Base-by-base conservation (phyloP, 2,329 filamentous ascomycete species). In the Cladosporium halotolerans region DNA sequence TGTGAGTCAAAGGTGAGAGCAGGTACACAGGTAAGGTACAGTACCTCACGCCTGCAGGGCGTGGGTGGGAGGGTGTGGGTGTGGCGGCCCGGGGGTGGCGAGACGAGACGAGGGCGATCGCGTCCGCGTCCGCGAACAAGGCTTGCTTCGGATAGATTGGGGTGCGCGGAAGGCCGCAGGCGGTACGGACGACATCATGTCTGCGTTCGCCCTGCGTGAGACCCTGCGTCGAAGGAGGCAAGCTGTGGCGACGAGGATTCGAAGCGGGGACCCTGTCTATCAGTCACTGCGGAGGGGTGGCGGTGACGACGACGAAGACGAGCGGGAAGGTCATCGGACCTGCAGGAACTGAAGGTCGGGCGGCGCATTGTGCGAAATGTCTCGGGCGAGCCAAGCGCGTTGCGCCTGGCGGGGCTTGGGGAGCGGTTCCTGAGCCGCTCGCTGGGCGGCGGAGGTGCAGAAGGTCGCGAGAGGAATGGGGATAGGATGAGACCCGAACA, bases 351-450 rank as follows among this genome's bases (percentile, higher is more conserved):
- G 36, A 18, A 38, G 46, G 31, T 49, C 46, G 11, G 19, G 10
- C 28, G 23, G 13, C 33, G 9, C n/a, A 33, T 41, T 49, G 36
- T 49, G 34, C 34, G 34, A 32, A 51, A 39, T 51, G 48, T 51
- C 48, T 51, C 48, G 48, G 48, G 40, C 41, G 40, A 51, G 48
- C 48, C 48, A 44, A 49, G 46, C 13, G 23, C 45, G 19, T 28
- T 28, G 19, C 36, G 16, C 23, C 34, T 34, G 14, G 19, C 13
- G 45, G 39, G 45, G 33, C 34, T 33, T 36, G 28, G 14, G 45
- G 33, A 41, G 40, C 46, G 46, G 46, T 49, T 41, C 46, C 46
- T 49, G 46, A 49, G 46, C 46, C 46, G 46, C 23, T 28, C 23
- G 23, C 23, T 28, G n/a, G 33, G 23, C 36, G 23, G 36, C 19